Evolutionary conservation across 2,329 filamentous ascomycete genomes (phyloP), one percentile per base, ranked within the genome.

Genomic region (Sphaerulina vaccinii): DNA sequence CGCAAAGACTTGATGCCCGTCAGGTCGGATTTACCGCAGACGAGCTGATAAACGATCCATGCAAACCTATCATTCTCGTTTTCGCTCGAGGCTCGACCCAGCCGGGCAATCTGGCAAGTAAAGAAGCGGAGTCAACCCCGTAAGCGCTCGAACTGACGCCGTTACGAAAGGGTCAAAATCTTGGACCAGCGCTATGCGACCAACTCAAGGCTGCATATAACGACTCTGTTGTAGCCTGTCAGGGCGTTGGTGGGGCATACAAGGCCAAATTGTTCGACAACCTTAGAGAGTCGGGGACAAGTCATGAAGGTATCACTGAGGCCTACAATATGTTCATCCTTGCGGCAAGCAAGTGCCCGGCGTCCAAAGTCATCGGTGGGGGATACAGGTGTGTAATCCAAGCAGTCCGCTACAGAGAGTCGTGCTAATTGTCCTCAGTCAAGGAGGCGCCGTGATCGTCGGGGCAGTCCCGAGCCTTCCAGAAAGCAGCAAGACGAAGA

Each of bases 401-500:
- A 36, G 11, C 22, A 18, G n/a, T 10, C 15, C 24, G 11, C 6
- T 27, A 24, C 16, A 10, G 18, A 13, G 23, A n/a, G 15, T 27
- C 23, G 32, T 9, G 22, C 13, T 8, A 39, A 13, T 16, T 29
- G 21, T n/a, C n/a, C n/a, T 13, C 24, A 71, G 66, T 41, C 71
- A 73, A 62, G 70, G 71, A 39, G 62, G 66, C 3, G 70, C 70
- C n/a, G 60, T 72, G 19, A 69, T 70, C 19, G 65, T 67, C 2
- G 64, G 62, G 13, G 61, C 69, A 1, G 62, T 72, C 40, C 55
- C 62, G 15, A 57, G 61, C 8, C 60, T 69, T 3, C 53, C 56
- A 7, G 35, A 56, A 15, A 54, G 56, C 1, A 59, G 70, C 32
- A 60, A 63, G 43, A 46, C 60, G 23, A 60, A 63, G n/a, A 59